Base-by-base conservation (phyloP, 495 filamentous ascomycete species). In the Rostrohypoxylon terebratum region DNA sequence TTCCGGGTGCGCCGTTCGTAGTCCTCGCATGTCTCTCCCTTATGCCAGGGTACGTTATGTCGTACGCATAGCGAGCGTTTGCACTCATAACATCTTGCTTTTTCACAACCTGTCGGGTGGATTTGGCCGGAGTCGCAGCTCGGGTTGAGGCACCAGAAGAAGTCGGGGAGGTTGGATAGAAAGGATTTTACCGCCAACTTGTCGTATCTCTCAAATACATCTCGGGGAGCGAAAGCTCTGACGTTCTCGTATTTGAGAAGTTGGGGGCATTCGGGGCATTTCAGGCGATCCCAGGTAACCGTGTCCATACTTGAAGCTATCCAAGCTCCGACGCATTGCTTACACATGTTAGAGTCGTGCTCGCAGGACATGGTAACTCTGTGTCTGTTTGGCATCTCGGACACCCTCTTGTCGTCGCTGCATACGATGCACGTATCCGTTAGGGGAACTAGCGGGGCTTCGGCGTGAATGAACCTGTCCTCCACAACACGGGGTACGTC, bases 41-140 rank as follows among this genome's bases (percentile, higher is more conserved):
- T 75, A 54, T 88, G 86, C 83, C 84, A 85, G 2, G 79, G 78
- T 3, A 83, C 71, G 21, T 79, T 75, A 69, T 88, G 85, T 5
- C 63, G 72, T 21, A 83, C 75, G 57, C 84, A 88, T 40, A 81
- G 76, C 8, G 68, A 62, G 33, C 69, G 69, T 6, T 64, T 69
- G 51, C 85, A 87, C 0, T 68, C 78, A 6, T 76, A 31, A 57
- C 83, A 86, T 28, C 79, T 75, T 61, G 83, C 83, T 47, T 75
- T 78, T 0, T 79, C 66, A 63, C 82, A 82, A 0, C 63, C 72
- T 2, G 38, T 47, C 0, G 79, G 78, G 38, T 78, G 59, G 16
- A 86, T 78, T 69, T 86, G 83, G 31, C 84, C 84, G 6, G 80
- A 82, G 11, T 76, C 71, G 61, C 84, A 87, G 3, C 67, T 42